These are phyloP conservation scores for Kwoniella bestiolae DNA, from an alignment of 768 basidiomycete species.

Conservation along the genomic window DNA sequence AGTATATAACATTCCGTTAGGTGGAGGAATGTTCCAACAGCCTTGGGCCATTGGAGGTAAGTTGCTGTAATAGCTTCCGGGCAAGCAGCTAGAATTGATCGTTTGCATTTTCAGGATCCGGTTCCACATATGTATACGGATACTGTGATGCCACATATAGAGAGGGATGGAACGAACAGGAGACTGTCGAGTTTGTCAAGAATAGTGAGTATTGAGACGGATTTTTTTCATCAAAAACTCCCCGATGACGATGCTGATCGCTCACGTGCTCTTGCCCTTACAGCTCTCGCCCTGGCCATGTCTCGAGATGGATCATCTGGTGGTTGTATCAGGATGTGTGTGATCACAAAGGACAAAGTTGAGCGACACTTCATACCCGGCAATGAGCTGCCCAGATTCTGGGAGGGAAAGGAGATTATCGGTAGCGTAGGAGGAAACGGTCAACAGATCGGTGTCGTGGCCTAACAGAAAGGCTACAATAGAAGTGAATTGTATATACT, in stretches of 20 bases:
- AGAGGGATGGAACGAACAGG: slow-evolving; percentile 86
- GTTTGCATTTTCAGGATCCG: slow-evolving; percentile 68
- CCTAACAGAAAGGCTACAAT: neutral
- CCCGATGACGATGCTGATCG: neutral
- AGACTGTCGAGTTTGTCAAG: slow-evolving; percentile 91
- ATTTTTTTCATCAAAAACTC: neutral
- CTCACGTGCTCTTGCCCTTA: neutral
- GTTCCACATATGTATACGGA: slow-evolving; percentile 97
- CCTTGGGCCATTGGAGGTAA: slow-evolving; percentile 98
- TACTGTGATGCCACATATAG: slow-evolving; percentile 98
- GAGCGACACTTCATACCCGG: slow-evolving; percentile 93
- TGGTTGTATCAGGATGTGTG: slow-evolving; percentile 94
- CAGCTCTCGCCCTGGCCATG: slow-evolving; percentile 94
- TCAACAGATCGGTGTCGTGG: slow-evolving; percentile 22
- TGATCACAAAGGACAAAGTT: slow-evolving; percentile 89
- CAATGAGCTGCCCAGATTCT: slow-evolving; percentile 70
- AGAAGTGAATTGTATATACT: neutral
- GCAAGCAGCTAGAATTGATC: no score
- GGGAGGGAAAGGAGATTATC: slow-evolving; percentile 53
- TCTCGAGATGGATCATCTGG: slow-evolving; percentile 96
- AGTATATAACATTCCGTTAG: slow-evolving; percentile 95
- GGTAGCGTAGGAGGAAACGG: slow-evolving; percentile 27
- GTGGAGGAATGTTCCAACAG: slow-evolving; percentile 93
- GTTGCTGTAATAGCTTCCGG: no score
- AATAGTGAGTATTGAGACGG: slow-evolving; percentile 70